phyloP scores from a whole-genome alignment of 805 yeast species.

The Isabelozyma gotoi region DNA sequence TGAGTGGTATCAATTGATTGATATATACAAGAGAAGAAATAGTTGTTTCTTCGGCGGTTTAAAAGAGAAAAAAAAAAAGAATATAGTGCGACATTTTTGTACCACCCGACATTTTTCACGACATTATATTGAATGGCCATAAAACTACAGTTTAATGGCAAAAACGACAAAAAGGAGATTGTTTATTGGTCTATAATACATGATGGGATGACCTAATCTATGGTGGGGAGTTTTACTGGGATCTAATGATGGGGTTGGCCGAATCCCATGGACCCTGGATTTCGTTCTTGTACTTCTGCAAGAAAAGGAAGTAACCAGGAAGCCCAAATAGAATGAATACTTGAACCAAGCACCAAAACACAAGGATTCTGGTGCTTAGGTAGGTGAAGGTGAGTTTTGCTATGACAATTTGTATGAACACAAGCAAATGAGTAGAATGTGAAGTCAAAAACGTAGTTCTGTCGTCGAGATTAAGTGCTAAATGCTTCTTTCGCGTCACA shows the following conservation, averaged over 20 bases:
- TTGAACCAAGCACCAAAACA: conserved; percentile 53
- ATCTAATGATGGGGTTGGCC: conserved; percentile 64
- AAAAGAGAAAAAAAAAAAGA: neutral
- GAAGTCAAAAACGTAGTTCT: conserved; percentile 13
- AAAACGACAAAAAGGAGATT: neutral
- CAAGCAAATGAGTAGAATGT: conserved; percentile 5
- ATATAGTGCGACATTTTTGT: neutral
- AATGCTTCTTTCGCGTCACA: conserved; percentile 46
- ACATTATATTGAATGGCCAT: too few species aligned
- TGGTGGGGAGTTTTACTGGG: neutral
- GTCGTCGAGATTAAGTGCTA: conserved; percentile 13
- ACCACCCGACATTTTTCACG: neutral
- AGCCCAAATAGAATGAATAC: conserved; percentile 51
- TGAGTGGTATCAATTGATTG: neutral
- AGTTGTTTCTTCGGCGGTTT: neutral
- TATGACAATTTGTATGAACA: conserved; percentile 1
- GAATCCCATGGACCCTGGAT: conserved; percentile 93
- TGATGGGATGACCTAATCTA: neutral
- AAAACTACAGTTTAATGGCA: neutral
- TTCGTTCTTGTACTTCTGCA: conserved; percentile 82
- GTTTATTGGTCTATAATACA: neutral
- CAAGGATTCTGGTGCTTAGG: conserved; percentile 29
- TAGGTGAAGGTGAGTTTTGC: conserved; percentile 24
- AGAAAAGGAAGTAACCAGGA: conserved; percentile 67
- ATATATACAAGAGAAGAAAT: neutral